Base-by-base conservation (phyloP, 306 rosid species). In the Myrica gale region DNA sequence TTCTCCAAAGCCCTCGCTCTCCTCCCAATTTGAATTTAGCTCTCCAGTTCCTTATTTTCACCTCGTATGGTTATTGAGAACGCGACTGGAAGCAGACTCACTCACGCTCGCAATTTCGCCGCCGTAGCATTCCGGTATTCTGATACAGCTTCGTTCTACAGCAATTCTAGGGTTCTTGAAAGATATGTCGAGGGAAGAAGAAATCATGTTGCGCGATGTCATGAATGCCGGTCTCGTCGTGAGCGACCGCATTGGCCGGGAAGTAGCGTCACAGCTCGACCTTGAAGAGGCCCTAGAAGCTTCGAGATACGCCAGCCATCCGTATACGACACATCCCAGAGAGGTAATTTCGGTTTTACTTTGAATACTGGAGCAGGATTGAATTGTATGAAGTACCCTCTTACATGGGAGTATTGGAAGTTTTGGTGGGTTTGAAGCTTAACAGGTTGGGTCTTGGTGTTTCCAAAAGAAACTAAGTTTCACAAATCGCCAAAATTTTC, bases 221-320 rank as follows among this genome's bases (percentile, higher is more conserved):
- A 85, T 87, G 15, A 88, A 88, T 73, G 97, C 97, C 6, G 97
- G 97, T 44, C 84, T 92, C 2, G 93, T 86, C 39, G 90, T 92
- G 71, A 85, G 87, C 72, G 97, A 95, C 85, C 97, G 97, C 76
- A 95, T 90, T 87, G 93, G 91, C 74, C 90, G 96, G 42, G 97
- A 95, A 78, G 88, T 78, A 53, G 83, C 96, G 23, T 85, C 97
- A 57, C 97, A 95, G 82, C 92, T 89, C 65, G 97, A 95, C 83
- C 96, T 95, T 39, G 97, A 95, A 88, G 99, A 92, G 84, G 75
- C 97, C 71, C 93, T 95, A 1, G 99, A 95, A 74, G 97, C 97
- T 55, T 92, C 97, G 41, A 83, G 99, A 89, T 90, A 95, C 72
- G 85, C 91, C 3, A 95, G 93, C 56, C 97, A 95, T 82, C 97